phyloP scores from a whole-genome alignment of 208 protist species.

The Trypanosoma vivax region DNA sequence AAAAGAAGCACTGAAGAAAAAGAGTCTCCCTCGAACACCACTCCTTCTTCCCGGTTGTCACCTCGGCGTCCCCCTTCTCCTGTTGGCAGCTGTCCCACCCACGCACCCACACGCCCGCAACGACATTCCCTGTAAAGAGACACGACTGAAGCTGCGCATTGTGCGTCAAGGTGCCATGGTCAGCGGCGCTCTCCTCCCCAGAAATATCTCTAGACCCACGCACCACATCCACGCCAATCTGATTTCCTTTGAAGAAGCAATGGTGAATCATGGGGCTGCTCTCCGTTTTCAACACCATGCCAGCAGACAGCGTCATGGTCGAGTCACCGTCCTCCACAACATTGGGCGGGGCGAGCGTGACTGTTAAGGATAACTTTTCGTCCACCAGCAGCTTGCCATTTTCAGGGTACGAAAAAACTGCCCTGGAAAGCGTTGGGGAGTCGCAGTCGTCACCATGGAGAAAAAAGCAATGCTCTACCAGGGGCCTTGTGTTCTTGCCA shows the following conservation, averaged over 20 bases:
- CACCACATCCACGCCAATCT: constrained; percentile 65
- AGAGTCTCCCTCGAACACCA: constrained; percentile 38
- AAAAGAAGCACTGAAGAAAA: constrained; percentile 67
- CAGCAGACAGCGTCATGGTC: constrained; percentile 26
- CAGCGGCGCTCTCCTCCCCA: too few relatives aligned
- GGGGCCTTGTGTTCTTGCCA: constrained; percentile 35
- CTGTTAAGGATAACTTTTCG: constrained; percentile 15
- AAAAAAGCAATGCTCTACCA: constrained; percentile 59
- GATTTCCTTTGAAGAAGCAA: constrained; percentile 63
- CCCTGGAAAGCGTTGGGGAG: not conserved
- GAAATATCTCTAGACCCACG: too few relatives aligned
- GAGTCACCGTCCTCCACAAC: not conserved
- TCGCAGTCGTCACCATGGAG: not conserved
- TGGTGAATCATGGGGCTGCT: constrained; percentile 29
- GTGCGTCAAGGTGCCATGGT: too few relatives aligned
- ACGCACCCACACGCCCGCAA: constrained; percentile 57
- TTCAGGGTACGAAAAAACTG: constrained; percentile 8
- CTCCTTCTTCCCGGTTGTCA: constrained; percentile 10
- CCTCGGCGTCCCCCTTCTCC: not conserved
- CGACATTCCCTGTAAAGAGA: constrained; percentile 20
- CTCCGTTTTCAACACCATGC: constrained; percentile 38
- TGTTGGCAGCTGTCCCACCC: not conserved
- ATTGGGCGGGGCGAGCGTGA: constrained; percentile 38
- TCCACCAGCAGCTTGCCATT: constrained; percentile 31
- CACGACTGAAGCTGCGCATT: constrained; percentile 6